phyloP scores from a whole-genome alignment of 371 early-diverging fungal genomes.

The Quaeritorhiza haematococci region DNA sequence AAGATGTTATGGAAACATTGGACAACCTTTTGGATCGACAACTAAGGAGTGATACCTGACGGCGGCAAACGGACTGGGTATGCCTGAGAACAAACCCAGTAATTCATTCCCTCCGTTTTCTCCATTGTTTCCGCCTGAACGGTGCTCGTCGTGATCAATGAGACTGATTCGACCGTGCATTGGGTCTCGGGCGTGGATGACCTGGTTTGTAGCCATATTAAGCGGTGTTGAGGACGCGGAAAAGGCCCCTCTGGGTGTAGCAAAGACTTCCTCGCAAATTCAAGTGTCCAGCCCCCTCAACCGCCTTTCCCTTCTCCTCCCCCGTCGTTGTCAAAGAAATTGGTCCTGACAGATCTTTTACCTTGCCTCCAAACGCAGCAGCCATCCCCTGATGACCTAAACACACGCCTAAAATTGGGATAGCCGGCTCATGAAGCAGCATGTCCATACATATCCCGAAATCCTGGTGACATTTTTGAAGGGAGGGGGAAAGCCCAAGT shows the following conservation, averaged over 20 bases:
- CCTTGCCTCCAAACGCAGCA: slow-evolving; percentile 70
- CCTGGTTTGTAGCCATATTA: too few relatives aligned
- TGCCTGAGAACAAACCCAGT: slow-evolving; percentile 50
- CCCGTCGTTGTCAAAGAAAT: background rate
- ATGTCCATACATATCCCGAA: slow-evolving; percentile 76
- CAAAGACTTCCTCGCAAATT: too few relatives aligned
- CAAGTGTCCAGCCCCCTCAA: too few relatives aligned
- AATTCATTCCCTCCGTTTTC: slow-evolving; percentile 6
- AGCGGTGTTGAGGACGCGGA: too few relatives aligned
- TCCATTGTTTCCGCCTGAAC: background rate
- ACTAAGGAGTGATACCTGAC: slow-evolving; percentile 91
- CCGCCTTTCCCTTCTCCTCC: too few relatives aligned
- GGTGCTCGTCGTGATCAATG: slow-evolving; percentile 36
- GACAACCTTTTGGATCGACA: slow-evolving; percentile 37
- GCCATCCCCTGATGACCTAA: slow-evolving; percentile 96
- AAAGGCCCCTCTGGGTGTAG: too few relatives aligned
- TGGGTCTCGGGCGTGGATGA: slow-evolving; percentile 61
- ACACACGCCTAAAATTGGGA: slow-evolving; percentile 96
- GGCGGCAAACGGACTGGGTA: slow-evolving; percentile 65
- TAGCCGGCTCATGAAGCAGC: slow-evolving; percentile 37
- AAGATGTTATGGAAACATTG: too few relatives aligned
- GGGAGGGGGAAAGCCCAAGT: background rate
- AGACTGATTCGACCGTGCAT: slow-evolving; percentile 83
- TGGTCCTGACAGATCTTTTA: slow-evolving; percentile 22
- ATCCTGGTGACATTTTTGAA: slow-evolving; percentile 45